A percentile compares a stretch with the other conserved stretches of the same genome.
Evolutionary conservation across 2,329 filamentous ascomycete genomes (phyloP).

Genomic region (Phoma herbarum): DNA sequence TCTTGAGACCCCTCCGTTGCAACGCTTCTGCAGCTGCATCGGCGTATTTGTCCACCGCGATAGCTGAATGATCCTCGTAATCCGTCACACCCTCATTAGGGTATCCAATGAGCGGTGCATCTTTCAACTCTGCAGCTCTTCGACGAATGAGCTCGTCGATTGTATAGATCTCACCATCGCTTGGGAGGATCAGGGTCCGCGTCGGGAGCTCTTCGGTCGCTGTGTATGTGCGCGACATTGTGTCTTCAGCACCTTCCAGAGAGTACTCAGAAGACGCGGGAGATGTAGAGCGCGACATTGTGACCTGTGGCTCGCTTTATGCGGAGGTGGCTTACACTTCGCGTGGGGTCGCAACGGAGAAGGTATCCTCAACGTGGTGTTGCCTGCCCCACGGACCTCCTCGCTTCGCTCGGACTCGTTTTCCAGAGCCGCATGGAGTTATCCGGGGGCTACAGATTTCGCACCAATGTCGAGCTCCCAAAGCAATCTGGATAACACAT

Average conservation of each 20-base stretch:
- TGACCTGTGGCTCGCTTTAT: slow-evolving; percentile 21
- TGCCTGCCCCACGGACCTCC: neutral
- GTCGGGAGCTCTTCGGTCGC: slow-evolving; percentile 15
- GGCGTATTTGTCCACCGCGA: slow-evolving; percentile 36
- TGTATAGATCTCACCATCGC: slow-evolving; percentile 30
- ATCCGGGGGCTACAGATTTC: slow-evolving; percentile 17
- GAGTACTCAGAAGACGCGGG: slow-evolving; percentile 3
- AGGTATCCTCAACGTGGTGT: slow-evolving; percentile 12
- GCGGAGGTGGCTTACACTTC: slow-evolving; percentile 16
- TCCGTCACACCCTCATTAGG: slow-evolving; percentile 36
- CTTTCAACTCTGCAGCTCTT: slow-evolving; percentile 28
- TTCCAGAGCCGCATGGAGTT: slow-evolving; percentile 20
- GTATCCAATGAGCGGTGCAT: slow-evolving; percentile 34
- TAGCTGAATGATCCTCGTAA: slow-evolving; percentile 38
- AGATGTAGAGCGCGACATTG: slow-evolving; percentile 15
- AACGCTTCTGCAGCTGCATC: slow-evolving; percentile 36
- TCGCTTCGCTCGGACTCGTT: slow-evolving; percentile 14
- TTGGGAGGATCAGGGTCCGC: slow-evolving; percentile 12
- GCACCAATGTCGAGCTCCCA: slow-evolving; percentile 16
- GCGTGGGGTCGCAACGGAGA: slow-evolving; percentile 15
- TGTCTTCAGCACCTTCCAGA: slow-evolving; percentile 3
- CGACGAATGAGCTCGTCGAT: slow-evolving; percentile 39
- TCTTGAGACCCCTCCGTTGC: slow-evolving; percentile 31
- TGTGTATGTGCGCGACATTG: slow-evolving; percentile 27
- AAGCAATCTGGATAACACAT: neutral